These are phyloP conservation scores for Penicillium goetzii DNA, from an alignment of 495 filamentous ascomycete species.

Conservation along the genomic window DNA sequence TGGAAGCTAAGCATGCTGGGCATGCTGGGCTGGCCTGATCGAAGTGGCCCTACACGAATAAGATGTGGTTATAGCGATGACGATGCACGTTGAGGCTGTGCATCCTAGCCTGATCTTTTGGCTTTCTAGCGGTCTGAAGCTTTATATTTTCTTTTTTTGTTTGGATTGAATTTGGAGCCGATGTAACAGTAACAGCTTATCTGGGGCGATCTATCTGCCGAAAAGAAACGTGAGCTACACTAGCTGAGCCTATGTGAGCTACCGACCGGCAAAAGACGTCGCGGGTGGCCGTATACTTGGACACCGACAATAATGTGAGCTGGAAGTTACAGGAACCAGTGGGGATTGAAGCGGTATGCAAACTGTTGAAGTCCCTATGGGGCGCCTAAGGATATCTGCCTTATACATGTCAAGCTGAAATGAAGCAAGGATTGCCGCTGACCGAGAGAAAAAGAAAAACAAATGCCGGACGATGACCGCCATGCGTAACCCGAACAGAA, in stretches of 20 bases:
- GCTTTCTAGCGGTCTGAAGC: not conserved
- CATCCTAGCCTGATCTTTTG: not conserved
- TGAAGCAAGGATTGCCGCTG: slow-evolving; percentile 15
- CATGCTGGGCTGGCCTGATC: not conserved
- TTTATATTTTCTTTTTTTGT: not conserved
- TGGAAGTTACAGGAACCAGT: not conserved
- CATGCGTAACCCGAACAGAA: not conserved
- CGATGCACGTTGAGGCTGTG: not conserved
- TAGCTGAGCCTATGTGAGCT: slow-evolving; percentile 8
- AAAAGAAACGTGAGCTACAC: not conserved
- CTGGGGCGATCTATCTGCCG: slow-evolving; percentile 2
- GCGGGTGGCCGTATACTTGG: not conserved
- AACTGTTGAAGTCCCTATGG: not conserved
- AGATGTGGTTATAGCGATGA: not conserved
- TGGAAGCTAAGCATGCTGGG: not conserved
- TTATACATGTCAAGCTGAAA: slow-evolving; percentile 16
- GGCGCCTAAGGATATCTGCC: slow-evolving; percentile 9
- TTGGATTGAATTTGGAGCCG: not conserved
- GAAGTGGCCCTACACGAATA: not conserved
- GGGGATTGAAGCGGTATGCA: not conserved
- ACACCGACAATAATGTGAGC: not conserved
- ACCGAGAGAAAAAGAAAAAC: slow-evolving; percentile 4
- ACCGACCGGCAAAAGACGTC: not conserved
- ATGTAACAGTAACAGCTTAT: slow-evolving; percentile 8
- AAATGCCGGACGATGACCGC: slow-evolving; percentile 3